Evolutionary conservation across 805 yeast species (phyloP).

Genomic region (Wickerhamiella nectarea): DNA sequence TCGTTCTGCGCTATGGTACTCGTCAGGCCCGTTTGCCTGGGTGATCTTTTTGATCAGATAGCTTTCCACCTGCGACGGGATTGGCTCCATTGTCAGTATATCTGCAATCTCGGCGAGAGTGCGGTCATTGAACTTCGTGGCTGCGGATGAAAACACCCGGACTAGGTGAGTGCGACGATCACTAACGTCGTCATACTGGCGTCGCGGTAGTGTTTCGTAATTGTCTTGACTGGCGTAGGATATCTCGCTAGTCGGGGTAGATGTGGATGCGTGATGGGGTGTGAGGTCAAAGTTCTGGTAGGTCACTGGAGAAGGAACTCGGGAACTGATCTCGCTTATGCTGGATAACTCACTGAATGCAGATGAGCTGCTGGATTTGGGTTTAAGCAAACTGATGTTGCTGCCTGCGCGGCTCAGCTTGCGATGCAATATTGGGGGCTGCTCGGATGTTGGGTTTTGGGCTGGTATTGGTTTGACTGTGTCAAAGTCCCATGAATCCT

Average conservation of each 20-base stretch:
- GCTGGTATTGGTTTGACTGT: constrained; percentile 23
- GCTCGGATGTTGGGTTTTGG: background rate
- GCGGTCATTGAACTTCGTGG: constrained; percentile 19
- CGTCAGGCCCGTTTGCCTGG: constrained; percentile 5
- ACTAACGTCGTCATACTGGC: background rate
- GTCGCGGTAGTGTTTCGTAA: constrained; percentile 5
- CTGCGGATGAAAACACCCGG: constrained; percentile 18
- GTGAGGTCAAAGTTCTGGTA: constrained; percentile 8
- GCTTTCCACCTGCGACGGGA: constrained; percentile 17
- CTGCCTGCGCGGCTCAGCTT: constrained; percentile 7
- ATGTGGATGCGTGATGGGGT: constrained; percentile 1
- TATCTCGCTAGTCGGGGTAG: too few relatives aligned
- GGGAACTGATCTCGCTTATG: constrained; percentile 4
- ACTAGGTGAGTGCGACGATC: constrained; percentile 15
- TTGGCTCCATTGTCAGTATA: constrained; percentile 18
- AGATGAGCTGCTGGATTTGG: background rate
- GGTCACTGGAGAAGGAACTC: constrained; percentile 8
- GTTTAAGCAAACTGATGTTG: constrained; percentile 3
- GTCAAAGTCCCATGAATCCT: constrained; percentile 29
- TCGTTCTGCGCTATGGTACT: background rate
- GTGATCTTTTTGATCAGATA: constrained; percentile 18
- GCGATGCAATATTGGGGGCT: background rate
- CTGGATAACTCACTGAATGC: constrained; percentile 1
- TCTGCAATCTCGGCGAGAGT: constrained; percentile 18
- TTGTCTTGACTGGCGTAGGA: too few relatives aligned